Conservation (phyloP, 257 asterid species). For the Solanum chilense region DNA sequence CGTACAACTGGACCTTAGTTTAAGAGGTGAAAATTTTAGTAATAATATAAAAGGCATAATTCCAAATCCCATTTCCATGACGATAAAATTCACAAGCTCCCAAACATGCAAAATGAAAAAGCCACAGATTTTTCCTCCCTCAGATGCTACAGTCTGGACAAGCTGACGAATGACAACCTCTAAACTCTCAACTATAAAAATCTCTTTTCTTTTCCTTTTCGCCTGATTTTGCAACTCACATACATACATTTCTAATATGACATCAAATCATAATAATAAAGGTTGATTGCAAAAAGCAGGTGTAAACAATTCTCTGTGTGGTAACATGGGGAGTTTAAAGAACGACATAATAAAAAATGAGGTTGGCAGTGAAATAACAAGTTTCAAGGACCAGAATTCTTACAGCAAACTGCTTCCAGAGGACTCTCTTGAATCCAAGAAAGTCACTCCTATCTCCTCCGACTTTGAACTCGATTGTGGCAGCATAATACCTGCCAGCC, state of each 20-base stretch:
- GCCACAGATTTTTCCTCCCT: not conserved
- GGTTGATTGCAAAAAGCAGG: not conserved
- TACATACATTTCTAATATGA: not conserved
- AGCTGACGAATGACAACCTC: conserved; percentile 13
- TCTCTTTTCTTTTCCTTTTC: not conserved
- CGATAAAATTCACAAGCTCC: conserved; percentile 20
- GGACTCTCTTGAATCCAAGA: conserved; percentile 6
- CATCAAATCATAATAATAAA: not conserved
- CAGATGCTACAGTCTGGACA: not conserved
- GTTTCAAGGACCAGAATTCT: conserved; percentile 4
- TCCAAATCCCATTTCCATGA: not conserved
- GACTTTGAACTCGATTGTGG: conserved; percentile 7
- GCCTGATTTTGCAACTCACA: not conserved
- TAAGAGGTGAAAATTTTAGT: not conserved
- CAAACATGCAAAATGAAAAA: conserved; percentile 5
- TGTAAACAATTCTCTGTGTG: conserved; percentile 6
- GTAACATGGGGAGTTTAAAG: conserved; percentile 22
- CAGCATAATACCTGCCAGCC: conserved; percentile 1
- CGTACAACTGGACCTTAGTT: not conserved
- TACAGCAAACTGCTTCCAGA: conserved; percentile 17
- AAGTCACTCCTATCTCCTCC: not conserved
- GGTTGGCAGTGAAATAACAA: conserved; percentile 1
- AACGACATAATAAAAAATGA: conserved; percentile 23
- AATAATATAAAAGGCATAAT: not conserved
- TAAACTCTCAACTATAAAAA: conserved; percentile 1